Evolutionary conservation across 306 rosid species (phyloP), one percentile per base, ranked within the genome.

Genomic region (Dalbergia oliveri): DNA sequence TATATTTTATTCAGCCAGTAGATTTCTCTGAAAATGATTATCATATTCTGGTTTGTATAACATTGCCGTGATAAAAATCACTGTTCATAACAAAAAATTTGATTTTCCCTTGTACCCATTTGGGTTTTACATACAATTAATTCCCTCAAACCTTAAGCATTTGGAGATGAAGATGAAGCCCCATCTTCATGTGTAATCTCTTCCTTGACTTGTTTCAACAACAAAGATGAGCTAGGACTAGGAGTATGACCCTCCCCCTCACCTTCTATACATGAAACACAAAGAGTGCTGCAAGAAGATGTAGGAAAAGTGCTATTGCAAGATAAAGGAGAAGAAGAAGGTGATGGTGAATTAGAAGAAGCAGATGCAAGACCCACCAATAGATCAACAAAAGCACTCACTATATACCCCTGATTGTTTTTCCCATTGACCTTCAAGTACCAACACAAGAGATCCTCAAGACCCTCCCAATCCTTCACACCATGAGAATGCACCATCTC

Each of bases 401-500:
- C 73, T 5, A 94, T 87, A 51, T 68, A 83, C 0, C 69, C 90
- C 53, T 91, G 91, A 15, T 89, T 94, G 31, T 9, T 41, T 69
- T 86, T 76, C 0, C 62, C 89, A 61, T 94, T 93, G 4, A 81
- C 84, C 73, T 82, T 87, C 86, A 94, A 76, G 72, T 87, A 94
- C 82, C 92, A 90, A 58, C 82, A 79, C 78, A 94, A 57, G 64
- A 94, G 97, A 79, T 90, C 88, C 19, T 93, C 97, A 9, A 94
- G 85, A 10, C 67, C 53, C 11, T 90, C 93, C 99, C 97, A 91
- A 2, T 85, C 88, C 65, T 86, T 85, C 62, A 93, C 69, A 0
- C 83, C 92, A 50, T 85, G 84, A 50, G 95, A 88, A 31, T 88
- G 89, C 18, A 91, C 95, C 95, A 94, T 94, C 59, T 92, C 99